Percentiles rank a stretch among this genome's conserved stretches.
These are phyloP conservation scores for Aspergillus haitiensis DNA, from an alignment of 495 filamentous ascomycete species.

Conservation along the genomic window DNA sequence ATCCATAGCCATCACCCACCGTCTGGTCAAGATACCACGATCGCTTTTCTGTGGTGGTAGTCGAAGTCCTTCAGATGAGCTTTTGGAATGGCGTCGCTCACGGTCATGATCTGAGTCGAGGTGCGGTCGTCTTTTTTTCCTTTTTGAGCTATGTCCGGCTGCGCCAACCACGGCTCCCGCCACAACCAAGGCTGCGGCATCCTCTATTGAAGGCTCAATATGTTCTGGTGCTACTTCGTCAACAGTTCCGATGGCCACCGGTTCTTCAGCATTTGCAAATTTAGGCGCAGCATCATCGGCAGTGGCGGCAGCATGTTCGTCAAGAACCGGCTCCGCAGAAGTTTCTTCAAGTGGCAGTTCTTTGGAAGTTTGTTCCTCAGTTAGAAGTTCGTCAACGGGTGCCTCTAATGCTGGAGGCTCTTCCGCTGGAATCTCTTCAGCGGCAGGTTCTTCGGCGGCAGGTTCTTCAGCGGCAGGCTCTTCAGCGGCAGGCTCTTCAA, in stretches of 20 bases:
- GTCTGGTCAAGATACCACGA: constrained; percentile 36
- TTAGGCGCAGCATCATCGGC: constrained; percentile 12
- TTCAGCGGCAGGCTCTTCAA: constrained; percentile 18
- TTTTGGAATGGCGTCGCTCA: constrained; percentile 40
- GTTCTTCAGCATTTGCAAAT: constrained; percentile 15
- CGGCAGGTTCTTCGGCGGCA: neutral
- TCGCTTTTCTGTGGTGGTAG: constrained; percentile 41
- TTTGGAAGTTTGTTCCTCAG: constrained; percentile 11
- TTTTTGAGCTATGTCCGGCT: constrained; percentile 25
- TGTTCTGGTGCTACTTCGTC: constrained; percentile 12
- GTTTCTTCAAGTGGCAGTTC: constrained; percentile 8
- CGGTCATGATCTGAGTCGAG: constrained; percentile 22
- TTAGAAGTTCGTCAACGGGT: neutral
- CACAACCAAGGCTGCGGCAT: constrained; percentile 10
- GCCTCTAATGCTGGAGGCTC: neutral
- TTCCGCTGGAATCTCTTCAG: neutral
- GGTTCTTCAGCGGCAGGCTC: constrained; percentile 9
- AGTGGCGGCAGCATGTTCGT: constrained; percentile 15
- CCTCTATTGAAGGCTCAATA: constrained; percentile 8
- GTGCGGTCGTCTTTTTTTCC: constrained; percentile 35
- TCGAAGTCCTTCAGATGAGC: constrained; percentile 39
- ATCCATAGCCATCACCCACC: constrained; percentile 44
- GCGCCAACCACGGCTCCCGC: constrained; percentile 16
- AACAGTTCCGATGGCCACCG: constrained; percentile 4
- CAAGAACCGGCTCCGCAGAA: constrained; percentile 17